These are phyloP conservation scores for Ophiostoma perfectum DNA, from an alignment of 2,329 filamentous ascomycete species.

Conservation along the genomic window DNA sequence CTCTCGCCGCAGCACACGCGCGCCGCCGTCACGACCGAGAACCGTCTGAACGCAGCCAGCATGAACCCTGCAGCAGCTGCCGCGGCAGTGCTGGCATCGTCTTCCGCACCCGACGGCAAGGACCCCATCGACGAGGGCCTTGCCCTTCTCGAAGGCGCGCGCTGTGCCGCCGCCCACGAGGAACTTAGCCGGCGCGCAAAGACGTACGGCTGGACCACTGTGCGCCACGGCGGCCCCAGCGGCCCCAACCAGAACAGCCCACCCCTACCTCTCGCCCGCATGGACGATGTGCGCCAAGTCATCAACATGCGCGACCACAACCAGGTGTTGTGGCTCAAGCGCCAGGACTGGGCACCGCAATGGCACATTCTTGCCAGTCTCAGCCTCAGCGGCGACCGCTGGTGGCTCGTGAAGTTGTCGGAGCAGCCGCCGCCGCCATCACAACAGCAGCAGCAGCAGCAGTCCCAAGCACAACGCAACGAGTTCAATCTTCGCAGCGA, in stretches of 20 bases:
- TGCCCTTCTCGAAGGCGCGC: constrained; percentile 53
- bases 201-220: constrained; percentile 58
- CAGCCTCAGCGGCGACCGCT: constrained; percentile 67
- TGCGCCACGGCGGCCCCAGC: constrained; percentile 35
- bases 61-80: not conserved
- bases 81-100: not conserved
- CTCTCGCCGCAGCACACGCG: constrained; percentile 61
- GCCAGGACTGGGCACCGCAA: constrained; percentile 59
- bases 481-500: constrained; percentile 7
- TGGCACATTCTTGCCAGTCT: constrained; percentile 71
- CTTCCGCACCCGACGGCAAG: constrained; percentile 32
- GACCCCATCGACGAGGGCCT: constrained; percentile 55
- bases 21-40: constrained; percentile 54
- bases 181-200: constrained; percentile 56
- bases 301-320: constrained; percentile 60
- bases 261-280: constrained; percentile 37
- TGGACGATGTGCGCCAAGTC: constrained; percentile 52
- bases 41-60: constrained; percentile 51
- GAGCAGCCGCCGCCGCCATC: constrained; percentile 29
- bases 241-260: constrained; percentile 25
- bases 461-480: not conserved
- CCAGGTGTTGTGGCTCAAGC: constrained; percentile 63
- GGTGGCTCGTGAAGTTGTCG: constrained; percentile 68
- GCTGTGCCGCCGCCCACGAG: constrained; percentile 57
- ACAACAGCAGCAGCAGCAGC: not conserved